Conservation (phyloP, 1,284 basidiomycete genomes). For the Leccinum pachyderme region DNA sequence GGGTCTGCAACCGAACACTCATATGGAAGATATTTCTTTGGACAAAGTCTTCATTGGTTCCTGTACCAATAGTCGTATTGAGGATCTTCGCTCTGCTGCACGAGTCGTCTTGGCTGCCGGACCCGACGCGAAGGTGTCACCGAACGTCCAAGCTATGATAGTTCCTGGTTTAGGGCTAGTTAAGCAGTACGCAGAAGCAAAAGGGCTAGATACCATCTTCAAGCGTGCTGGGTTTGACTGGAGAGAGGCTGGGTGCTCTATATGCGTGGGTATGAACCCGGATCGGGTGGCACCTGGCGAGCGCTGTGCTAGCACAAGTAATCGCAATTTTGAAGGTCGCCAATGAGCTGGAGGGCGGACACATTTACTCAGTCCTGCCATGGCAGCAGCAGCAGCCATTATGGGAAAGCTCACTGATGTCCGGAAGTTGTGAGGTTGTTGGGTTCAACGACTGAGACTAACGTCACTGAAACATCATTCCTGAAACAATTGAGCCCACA, state of each 20-base stretch:
- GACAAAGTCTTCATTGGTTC: conserved; percentile 98
- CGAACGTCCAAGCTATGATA: conserved; percentile 87
- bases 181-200: conserved; percentile 93
- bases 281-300: conserved; percentile 89
- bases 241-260: conserved; percentile 97
- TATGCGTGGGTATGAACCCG: conserved; percentile 98
- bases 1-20: conserved; percentile 83
- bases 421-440: conserved; percentile 61
- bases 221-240: conserved; percentile 96
- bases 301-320: conserved; percentile 94
- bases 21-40: conserved; percentile 81
- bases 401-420: conserved; percentile 89
- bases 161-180: conserved; percentile 94
- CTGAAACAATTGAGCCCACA: conserved; percentile 69
- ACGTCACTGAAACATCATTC: conserved; percentile 43
- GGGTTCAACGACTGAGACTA: conserved; percentile 46
- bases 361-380: conserved; percentile 90
- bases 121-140: conserved; percentile 74
- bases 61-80: conserved; percentile 96
- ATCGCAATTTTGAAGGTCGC: conserved; percentile 94
- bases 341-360: conserved; percentile 81
- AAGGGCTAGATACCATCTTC: conserved; percentile 89
- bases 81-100: conserved; percentile 82
- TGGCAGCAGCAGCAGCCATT: conserved; percentile 94
- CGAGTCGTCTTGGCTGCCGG: conserved; percentile 78